Percentiles rank a stretch among this genome's conserved stretches.
These are phyloP conservation scores for Cryomyces minteri DNA, from an alignment of 495 filamentous ascomycete genomes.

Conservation along the genomic window DNA sequence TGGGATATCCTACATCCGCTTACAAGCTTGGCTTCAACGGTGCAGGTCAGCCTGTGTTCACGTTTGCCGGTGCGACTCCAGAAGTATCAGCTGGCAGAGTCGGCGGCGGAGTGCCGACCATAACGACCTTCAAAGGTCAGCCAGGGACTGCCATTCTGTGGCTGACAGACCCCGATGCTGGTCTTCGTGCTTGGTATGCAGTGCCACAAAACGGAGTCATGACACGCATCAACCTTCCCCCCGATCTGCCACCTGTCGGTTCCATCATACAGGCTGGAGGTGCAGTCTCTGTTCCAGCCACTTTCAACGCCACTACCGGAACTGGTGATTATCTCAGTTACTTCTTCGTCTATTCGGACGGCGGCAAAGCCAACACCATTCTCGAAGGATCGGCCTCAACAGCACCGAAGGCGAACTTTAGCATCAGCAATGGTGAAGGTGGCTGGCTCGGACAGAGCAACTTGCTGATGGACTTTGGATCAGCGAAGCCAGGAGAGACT, in stretches of 20 bases:
- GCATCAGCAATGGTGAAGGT: conserved; percentile 9
- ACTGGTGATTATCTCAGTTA: conserved; percentile 14
- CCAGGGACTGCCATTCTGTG: conserved; percentile 22
- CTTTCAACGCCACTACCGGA: conserved; percentile 8
- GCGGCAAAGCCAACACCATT: conserved; percentile 7
- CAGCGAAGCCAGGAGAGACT: conserved; percentile 10
- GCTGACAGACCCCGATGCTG: conserved; percentile 20
- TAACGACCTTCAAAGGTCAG: conserved; percentile 24
- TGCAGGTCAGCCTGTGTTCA: conserved; percentile 21
- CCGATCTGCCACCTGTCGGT: conserved; percentile 13
- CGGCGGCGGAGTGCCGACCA: conserved; percentile 22
- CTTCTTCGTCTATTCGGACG: conserved; percentile 12
- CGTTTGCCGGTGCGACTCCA: conserved; percentile 16
- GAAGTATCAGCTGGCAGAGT: conserved; percentile 21
- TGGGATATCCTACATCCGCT: conserved; percentile 9
- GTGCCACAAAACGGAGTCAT: conserved; percentile 23
- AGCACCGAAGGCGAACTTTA: conserved; percentile 10
- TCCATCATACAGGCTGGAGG: conserved; percentile 10
- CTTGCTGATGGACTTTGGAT: conserved; percentile 15
- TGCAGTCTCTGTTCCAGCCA: conserved; percentile 13
- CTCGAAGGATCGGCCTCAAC: conserved; percentile 13
- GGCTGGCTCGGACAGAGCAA: conserved; percentile 7
- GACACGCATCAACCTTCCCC: conserved; percentile 19
- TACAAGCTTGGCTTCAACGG: conserved; percentile 22
- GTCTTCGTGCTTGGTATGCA: conserved; percentile 20